Evolutionary conservation across 441 rosid species (phyloP), one percentile per base, ranked within the genome.

Genomic region (Erysimum cheiri): DNA sequence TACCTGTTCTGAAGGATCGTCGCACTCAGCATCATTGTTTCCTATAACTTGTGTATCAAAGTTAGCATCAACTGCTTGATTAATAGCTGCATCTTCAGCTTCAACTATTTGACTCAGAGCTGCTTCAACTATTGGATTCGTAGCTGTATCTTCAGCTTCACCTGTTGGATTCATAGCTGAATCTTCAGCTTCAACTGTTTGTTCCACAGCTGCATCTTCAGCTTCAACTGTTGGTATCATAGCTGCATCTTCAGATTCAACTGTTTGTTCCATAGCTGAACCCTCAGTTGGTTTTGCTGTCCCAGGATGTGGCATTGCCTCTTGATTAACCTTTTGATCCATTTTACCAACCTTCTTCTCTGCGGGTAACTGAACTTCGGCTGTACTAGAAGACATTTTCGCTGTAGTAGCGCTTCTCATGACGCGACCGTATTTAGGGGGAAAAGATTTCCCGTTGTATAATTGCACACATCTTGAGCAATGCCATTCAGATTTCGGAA

Each of bases 401-500:
- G 89, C 55, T 56, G 83, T 71, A 59, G 76, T 87, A 29, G 81
- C 64, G 65, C 93, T 95, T 81, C 78, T 74, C 74, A 93, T 93
- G 66, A 93, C 98, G 50, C 99, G 93, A 5, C 99, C 99, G 75
- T 92, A 92, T 77, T 96, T 92, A 70, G 98, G 98, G 15, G 99
- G 97, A 80, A 91, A 82, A 76, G 98, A 81, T 81, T 96, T 96
- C 22, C 99, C 99, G 65, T 82, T 87, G 79, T 88, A 86, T 69
- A 86, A 72, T 22, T 88, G 78, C 80, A 85, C 76, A 82, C 99
- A 96, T 72, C 81, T 96, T 67, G 82, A 59, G 78, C 98, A 96
- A 80, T 96, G 98, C 99, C 99, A 96, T 77, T 96, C 99, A 73
- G 84, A 85, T 77, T 91, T 88, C 14, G 99, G 99, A 71, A 95